Conservation (phyloP, 2,329 filamentous ascomycete genomes). For the Leptographium procerum region DNA sequence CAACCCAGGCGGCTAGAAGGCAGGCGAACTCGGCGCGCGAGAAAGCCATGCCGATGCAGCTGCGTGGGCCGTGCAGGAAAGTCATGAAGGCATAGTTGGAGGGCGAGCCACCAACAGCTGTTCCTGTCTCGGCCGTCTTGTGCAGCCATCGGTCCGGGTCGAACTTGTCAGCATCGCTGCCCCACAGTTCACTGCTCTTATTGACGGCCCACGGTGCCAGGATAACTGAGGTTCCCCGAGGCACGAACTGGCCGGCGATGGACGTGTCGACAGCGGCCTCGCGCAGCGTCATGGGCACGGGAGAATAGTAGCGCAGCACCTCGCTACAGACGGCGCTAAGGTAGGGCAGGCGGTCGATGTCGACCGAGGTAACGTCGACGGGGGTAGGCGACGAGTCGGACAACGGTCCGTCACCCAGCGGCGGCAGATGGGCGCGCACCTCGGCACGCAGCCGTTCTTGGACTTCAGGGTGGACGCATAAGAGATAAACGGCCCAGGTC, state of each 20-base stretch:
- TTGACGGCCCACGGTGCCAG: conserved; percentile 60
- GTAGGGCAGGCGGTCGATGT: conserved; percentile 67
- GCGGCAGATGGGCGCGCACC: conserved; percentile 49
- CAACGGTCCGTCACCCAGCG: conserved; percentile 22
- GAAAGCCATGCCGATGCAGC: conserved; percentile 75
- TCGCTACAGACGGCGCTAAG: conserved; percentile 72
- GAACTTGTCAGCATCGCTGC: conserved; percentile 61
- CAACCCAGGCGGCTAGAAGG: conserved; percentile 65
- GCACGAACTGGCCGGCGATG: conserved; percentile 53
- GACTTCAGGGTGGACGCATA: conserved; percentile 53
- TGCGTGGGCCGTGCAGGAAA: conserved; percentile 76
- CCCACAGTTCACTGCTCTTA: conserved; percentile 60
- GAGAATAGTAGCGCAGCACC: conserved; percentile 59
- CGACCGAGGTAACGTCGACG: conserved; percentile 26
- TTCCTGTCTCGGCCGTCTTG: conserved; percentile 30
- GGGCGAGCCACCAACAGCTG: conserved; percentile 31
- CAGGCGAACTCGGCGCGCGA: conserved; percentile 78
- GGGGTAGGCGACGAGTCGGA: not conserved
- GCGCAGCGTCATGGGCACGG: conserved; percentile 61
- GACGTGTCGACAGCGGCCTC: conserved; percentile 52
- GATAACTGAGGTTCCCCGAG: conserved; percentile 58
- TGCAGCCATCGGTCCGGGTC: conserved; percentile 67
- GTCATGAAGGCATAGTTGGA: conserved; percentile 72
- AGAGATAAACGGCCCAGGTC: conserved; percentile 62
- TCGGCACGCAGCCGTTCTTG: conserved; percentile 59